Evolutionary conservation across 108 stramenopile species (phyloP).

Genomic region (Nitzschia palea): DNA sequence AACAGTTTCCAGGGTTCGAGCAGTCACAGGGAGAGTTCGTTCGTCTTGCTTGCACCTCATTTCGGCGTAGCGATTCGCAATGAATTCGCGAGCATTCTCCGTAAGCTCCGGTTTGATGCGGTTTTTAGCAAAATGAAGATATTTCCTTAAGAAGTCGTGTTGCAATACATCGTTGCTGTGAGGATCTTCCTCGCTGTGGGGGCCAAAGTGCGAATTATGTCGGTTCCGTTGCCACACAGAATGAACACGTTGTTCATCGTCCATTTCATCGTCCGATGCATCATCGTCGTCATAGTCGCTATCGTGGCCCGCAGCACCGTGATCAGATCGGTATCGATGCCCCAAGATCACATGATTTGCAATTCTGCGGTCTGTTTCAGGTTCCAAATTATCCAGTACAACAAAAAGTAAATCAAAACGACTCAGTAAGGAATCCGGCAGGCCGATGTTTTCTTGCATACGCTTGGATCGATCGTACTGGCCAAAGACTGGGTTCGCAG

Average conservation of each 20-base stretch:
- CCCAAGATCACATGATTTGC: slow-evolving; percentile 94
- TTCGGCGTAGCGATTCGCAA: slow-evolving; percentile 95
- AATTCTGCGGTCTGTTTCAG: slow-evolving; percentile 91
- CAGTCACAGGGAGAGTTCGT: slow-evolving; percentile 91
- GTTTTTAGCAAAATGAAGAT: slow-evolving; percentile 95
- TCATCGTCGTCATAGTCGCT: slow-evolving; percentile 83
- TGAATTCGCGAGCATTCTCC: slow-evolving; percentile 91
- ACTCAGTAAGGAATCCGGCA: slow-evolving; percentile 97
- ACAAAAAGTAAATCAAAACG: slow-evolving; percentile 99
- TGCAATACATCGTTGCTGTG: slow-evolving; percentile 80
- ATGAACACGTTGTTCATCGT: slow-evolving; percentile 45
- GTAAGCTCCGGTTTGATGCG: slow-evolving; percentile 89
- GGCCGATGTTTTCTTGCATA: slow-evolving; percentile 98
- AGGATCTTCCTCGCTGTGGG: slow-evolving; percentile 52
- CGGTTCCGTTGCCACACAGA: slow-evolving; percentile 75
- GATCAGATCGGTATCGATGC: slow-evolving; percentile 90
- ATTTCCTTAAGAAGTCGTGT: slow-evolving; percentile 97
- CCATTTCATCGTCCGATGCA: slow-evolving; percentile 57
- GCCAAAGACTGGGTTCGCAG: slow-evolving; percentile 99
- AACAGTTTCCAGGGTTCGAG: slow-evolving; percentile 97
- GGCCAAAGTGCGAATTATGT: slow-evolving; percentile 17
- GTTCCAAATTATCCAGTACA: slow-evolving; percentile 97
- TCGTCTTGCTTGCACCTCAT: slow-evolving; percentile 92
- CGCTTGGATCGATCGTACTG: slow-evolving; percentile 95
- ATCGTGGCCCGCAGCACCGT: slow-evolving; percentile 73